phyloP scores from a whole-genome alignment of 1,284 basidiomycete genomes.

The Psilocybe mexicana region DNA sequence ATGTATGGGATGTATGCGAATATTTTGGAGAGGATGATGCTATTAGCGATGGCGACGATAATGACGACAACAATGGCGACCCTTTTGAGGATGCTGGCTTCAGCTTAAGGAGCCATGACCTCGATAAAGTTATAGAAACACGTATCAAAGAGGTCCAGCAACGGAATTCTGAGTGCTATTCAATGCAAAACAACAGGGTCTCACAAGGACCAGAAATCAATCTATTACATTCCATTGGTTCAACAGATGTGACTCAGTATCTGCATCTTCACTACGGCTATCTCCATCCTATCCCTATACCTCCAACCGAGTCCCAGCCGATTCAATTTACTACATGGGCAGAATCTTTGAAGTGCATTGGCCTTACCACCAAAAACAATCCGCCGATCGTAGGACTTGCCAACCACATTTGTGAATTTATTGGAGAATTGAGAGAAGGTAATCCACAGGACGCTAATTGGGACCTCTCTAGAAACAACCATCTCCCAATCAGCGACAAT shows the following conservation, averaged over 20 bases:
- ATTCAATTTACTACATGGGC: not conserved
- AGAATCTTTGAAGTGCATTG: not conserved
- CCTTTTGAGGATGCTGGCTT: too few relatives aligned
- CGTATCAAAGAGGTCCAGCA: not conserved
- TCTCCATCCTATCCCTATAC: not conserved
- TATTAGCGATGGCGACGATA: not conserved
- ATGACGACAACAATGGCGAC: too few relatives aligned
- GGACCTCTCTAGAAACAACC: not conserved
- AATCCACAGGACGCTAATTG: not conserved
- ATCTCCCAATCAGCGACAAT: not conserved
- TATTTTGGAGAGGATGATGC: not conserved
- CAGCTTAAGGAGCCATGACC: too few relatives aligned
- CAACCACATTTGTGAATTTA: not conserved
- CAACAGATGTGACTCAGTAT: not conserved
- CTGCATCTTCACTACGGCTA: not conserved
- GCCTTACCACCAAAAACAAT: not conserved
- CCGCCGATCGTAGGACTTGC: not conserved
- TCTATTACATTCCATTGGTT: not conserved
- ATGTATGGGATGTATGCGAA: slow-evolving; percentile 7
- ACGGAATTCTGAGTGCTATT: not conserved
- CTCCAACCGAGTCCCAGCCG: not conserved
- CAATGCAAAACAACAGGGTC: not conserved
- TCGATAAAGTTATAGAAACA: too few relatives aligned
- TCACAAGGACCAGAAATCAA: not conserved
- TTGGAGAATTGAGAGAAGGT: not conserved